Evolutionary conservation across 805 yeast species (phyloP).

Genomic region (Metschnikowia borealis): DNA sequence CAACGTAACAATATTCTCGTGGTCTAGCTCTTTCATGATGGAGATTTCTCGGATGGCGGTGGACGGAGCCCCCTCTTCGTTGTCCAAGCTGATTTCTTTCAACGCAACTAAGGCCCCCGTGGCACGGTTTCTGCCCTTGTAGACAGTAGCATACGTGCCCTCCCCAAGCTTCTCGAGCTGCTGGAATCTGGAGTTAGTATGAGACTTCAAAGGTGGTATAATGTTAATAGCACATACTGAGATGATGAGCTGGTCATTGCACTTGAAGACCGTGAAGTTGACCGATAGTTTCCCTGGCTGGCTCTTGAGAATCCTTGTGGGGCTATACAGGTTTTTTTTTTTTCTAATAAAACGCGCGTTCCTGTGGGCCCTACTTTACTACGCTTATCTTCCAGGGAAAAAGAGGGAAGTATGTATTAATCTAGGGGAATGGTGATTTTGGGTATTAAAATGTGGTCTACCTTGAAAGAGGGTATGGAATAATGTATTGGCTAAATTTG

Average conservation of each 20-base stretch:
- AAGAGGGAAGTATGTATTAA: background rate
- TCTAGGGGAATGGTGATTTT: too few species aligned
- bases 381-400: background rate
- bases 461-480: too few species aligned
- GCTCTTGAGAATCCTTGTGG: background rate
- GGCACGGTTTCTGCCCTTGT: slow-evolving; percentile 82
- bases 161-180: slow-evolving; percentile 84
- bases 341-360: slow-evolving; percentile 1
- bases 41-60: slow-evolving; percentile 97
- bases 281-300: background rate
- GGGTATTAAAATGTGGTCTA: too few species aligned
- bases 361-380: background rate
- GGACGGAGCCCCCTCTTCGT: slow-evolving; percentile 98
- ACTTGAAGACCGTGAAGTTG: background rate
- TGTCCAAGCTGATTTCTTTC: slow-evolving; percentile 90
- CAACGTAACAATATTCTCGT: slow-evolving; percentile 85
- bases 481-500: background rate
- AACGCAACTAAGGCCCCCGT: slow-evolving; percentile 90
- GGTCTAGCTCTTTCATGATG: slow-evolving; percentile 88
- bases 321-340: slow-evolving; percentile 1
- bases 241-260: slow-evolving; percentile 42
- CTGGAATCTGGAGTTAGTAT: slow-evolving; percentile 33
- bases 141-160: slow-evolving; percentile 98
- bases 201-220: background rate
- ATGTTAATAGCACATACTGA: slow-evolving; percentile 31